Evolutionary conservation across 306 rosid genomes (phyloP).

Genomic region (Albizia julibrissin): DNA sequence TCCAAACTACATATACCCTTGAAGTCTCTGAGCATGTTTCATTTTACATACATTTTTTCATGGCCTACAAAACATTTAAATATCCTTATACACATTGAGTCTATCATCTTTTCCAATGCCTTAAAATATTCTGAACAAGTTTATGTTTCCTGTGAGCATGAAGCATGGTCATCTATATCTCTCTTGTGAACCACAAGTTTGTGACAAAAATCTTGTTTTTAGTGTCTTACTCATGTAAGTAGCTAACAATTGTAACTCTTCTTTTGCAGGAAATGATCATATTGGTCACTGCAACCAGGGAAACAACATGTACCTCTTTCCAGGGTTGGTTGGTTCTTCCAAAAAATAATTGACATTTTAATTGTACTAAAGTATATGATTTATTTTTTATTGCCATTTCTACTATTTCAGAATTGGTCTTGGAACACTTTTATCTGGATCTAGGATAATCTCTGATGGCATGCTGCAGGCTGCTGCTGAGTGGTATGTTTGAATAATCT

Average conservation of each 20-base stretch:
- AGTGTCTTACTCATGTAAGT: slow-evolving; percentile 8
- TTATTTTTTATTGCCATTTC: slow-evolving; percentile 13
- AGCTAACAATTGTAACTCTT: background rate
- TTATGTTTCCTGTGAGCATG: background rate
- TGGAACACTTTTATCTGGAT: slow-evolving; percentile 89
- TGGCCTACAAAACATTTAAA: background rate
- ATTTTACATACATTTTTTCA: background rate
- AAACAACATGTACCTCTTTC: slow-evolving; percentile 99
- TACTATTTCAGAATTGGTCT: slow-evolving; percentile 87
- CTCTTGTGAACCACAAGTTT: slow-evolving; percentile 10
- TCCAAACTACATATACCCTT: background rate
- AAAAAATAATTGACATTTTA: slow-evolving; percentile 5
- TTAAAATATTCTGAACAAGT: background rate
- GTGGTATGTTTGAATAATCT: slow-evolving; percentile 58
- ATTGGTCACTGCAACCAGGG: slow-evolving; percentile 99
- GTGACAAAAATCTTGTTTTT: background rate
- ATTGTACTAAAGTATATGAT: background rate
- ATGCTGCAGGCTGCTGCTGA: slow-evolving; percentile 99
- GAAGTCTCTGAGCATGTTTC: background rate
- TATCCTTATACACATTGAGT: background rate
- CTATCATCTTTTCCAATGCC: background rate
- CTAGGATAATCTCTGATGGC: slow-evolving; percentile 84
- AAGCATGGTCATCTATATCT: background rate
- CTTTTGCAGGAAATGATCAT: slow-evolving; percentile 71
- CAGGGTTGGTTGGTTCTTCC: slow-evolving; percentile 70